Evolutionary conservation across 1,139 yeast species (phyloP), one percentile per base, ranked within the genome.

Genomic region (Pichia inconspicua): DNA sequence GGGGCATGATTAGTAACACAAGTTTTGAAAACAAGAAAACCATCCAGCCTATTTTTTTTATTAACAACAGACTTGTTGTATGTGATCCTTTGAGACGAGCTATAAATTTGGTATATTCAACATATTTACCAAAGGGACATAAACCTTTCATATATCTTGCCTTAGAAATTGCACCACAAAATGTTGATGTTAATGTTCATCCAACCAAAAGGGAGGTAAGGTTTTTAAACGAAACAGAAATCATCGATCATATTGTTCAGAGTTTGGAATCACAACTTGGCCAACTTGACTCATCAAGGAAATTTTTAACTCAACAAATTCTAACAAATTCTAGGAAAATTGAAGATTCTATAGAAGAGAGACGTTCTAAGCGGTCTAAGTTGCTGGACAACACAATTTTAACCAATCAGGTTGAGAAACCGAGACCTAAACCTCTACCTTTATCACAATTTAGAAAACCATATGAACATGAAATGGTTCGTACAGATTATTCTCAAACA

Each of bases 161-260:
- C 43, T 63, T 92, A 25, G 71, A 71, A 37, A 78, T 92, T 6
- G 70, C 73, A 19, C 86, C 97, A 0, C 69, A 68, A 34, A 82
- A 83, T 51, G 72, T 92, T 14, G 99, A 92, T 63, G 98, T 92
- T 11, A 92, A 92, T 63, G 82, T 94, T 10, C 98, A 94, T 61
- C 99, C 99, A 0, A 92, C 98, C 0, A 92, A 92, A 59, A 73
- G 94, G 47, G 97, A 92, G 59, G 97, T 94, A 1, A 67, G 95
- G 45, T 89, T 94, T 62, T 68, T 92, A 36, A 66, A 81, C 61
- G 97, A 94, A 59, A 95, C 85, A 47, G 97, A 89, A 60, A 86
- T 94, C 25, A 75, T 87, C 8, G 89, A 83, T 40, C 56, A 63
- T 25, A 71, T 92, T 1, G 72, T 83, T 31, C 64, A 65, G 0